Evolutionary conservation across 106 monocot species (phyloP).

Genomic region (Cymbidium sinense): DNA sequence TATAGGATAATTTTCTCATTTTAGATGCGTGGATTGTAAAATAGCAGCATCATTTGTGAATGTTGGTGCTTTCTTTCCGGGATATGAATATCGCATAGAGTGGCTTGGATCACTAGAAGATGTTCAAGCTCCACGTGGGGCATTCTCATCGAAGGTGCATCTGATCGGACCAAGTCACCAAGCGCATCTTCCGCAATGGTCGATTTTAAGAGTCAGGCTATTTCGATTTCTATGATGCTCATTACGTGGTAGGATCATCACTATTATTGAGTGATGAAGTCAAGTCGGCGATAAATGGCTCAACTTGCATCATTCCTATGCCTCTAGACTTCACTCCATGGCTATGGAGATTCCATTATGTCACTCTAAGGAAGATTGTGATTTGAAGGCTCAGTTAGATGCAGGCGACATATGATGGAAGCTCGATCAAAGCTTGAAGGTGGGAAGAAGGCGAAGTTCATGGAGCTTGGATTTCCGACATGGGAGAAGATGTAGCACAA

Average conservation of each 20-base stretch:
- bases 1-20: neutral
- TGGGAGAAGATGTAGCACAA: too few species aligned
- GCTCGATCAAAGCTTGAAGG: conserved; percentile 36
- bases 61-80: neutral
- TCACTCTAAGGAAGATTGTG: too few species aligned
- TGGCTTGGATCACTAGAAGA: conserved; percentile 6
- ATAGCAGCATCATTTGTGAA: neutral
- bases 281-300: conserved; percentile 13
- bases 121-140: neutral
- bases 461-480: conserved; percentile 60
- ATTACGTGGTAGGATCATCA: neutral
- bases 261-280: conserved; percentile 6
- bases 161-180: conserved; percentile 17
- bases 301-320: too few species aligned
- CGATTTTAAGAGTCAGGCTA: neutral
- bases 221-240: neutral
- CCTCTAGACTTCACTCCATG: too few species aligned
- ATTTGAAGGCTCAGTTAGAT: too few species aligned
- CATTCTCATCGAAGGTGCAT: conserved; percentile 9
- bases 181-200: conserved; percentile 13
- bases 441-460: conserved; percentile 46
- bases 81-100: neutral
- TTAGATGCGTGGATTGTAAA: neutral
- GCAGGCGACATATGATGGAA: too few species aligned
- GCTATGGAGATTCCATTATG: too few species aligned